phyloP scores from a whole-genome alignment of 192 early-diverging fungal genomes.

The Podila epigama region DNA sequence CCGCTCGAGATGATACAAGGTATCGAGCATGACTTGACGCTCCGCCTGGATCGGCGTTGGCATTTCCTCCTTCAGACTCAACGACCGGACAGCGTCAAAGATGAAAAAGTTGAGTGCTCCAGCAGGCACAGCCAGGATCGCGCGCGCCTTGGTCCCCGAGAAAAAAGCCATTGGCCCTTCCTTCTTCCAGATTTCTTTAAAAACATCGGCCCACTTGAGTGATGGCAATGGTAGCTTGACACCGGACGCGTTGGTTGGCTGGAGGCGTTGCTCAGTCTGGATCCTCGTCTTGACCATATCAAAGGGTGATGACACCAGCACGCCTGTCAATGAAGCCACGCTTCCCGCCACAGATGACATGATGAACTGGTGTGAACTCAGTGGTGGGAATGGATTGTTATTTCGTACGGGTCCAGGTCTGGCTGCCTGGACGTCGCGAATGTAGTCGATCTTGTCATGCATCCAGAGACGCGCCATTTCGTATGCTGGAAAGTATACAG shows the following conservation, averaged over 20 bases:
- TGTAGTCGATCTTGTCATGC: constrained; percentile 27
- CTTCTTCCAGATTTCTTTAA: constrained; percentile 33
- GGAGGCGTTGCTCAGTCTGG: constrained; percentile 42
- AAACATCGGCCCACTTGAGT: constrained; percentile 24
- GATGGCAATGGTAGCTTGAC: constrained; percentile 33
- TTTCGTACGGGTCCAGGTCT: constrained; percentile 2
- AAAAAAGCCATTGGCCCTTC: constrained; percentile 41
- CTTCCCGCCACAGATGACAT: constrained; percentile 38
- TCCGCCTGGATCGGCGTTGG: constrained; percentile 6
- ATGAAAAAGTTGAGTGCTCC: constrained; percentile 49
- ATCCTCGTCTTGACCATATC: constrained; percentile 48
- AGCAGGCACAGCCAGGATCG: constrained; percentile 30
- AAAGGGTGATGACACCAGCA: constrained; percentile 23
- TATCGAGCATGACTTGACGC: constrained; percentile 16
- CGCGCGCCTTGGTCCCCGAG: constrained; percentile 21
- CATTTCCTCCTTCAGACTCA: constrained; percentile 29
- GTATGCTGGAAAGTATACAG: constrained; percentile 38
- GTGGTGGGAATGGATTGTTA: constrained; percentile 19
- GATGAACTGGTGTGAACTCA: constrained; percentile 15
- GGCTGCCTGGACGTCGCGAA: constrained; percentile 19
- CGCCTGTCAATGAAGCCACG: constrained; percentile 29
- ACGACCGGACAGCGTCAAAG: constrained; percentile 38
- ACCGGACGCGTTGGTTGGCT: constrained; percentile 23
- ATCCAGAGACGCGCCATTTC: constrained; percentile 27
- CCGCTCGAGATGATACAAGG: constrained; percentile 19